phyloP scores from a whole-genome alignment of 2,329 filamentous ascomycete genomes.

The Ceratocystis harringtonii region DNA sequence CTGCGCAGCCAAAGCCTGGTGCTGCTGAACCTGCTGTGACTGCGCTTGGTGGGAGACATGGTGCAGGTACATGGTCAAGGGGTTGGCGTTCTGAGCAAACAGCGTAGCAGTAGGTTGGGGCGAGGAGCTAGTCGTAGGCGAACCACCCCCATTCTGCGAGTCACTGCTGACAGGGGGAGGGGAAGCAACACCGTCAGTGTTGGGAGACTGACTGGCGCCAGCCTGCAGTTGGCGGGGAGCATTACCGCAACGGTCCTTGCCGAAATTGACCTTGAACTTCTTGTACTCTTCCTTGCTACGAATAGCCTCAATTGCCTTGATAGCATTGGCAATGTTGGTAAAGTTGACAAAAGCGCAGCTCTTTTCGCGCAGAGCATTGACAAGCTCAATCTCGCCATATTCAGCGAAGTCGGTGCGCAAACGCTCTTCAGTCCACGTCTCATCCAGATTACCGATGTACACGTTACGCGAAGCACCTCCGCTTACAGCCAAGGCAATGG shows the following conservation, averaged over 20 bases:
- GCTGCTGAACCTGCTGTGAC: constrained; percentile 60
- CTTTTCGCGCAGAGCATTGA: constrained; percentile 94
- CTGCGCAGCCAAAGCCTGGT: constrained; percentile 55
- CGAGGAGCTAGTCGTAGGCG: constrained; percentile 38
- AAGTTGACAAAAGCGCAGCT: constrained; percentile 99
- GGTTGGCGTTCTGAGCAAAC: constrained; percentile 73
- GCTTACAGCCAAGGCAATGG: constrained; percentile 89
- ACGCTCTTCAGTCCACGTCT: constrained; percentile 93
- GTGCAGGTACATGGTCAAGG: constrained; percentile 82
- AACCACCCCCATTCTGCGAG: constrained; percentile 32
- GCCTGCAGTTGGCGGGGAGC: constrained; percentile 72
- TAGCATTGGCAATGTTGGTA: constrained; percentile 98
- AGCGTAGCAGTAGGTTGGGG: constrained; percentile 55
- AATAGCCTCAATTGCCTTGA: constrained; percentile 96
- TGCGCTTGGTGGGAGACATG: constrained; percentile 62
- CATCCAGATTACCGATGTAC: constrained; percentile 93
- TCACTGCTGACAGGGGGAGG: constrained; percentile 35
- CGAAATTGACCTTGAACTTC: constrained; percentile 99
- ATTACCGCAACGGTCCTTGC: constrained; percentile 96
- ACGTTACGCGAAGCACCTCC: constrained; percentile 97
- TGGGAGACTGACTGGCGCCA: constrained; percentile 45
- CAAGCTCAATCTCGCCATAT: constrained; percentile 92
- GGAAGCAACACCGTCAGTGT: constrained; percentile 43
- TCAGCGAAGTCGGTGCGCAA: constrained; percentile 93
- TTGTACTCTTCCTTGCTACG: constrained; percentile 91